Evolutionary conservation across 768 basidiomycete species (phyloP).

Genomic region (Collybiopsis confluens): DNA sequence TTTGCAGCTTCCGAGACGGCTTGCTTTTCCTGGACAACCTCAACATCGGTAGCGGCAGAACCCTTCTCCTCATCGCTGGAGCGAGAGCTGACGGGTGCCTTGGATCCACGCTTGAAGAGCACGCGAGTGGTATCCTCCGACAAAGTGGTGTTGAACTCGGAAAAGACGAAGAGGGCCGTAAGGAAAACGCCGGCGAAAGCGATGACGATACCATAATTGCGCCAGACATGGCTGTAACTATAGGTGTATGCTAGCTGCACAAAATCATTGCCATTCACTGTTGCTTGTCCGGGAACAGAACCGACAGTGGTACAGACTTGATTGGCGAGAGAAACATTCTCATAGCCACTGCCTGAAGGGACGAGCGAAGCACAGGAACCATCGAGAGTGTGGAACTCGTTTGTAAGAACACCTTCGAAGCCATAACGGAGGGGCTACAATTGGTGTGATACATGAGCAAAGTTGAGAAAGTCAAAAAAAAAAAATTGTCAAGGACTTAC

Average conservation of each 20-base stretch:
- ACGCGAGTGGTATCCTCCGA: conserved; percentile 30
- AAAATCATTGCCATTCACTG: conserved; percentile 58
- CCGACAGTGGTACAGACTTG: conserved; percentile 79
- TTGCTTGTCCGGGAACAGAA: conserved; percentile 51
- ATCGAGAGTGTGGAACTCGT: conserved; percentile 74
- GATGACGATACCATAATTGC: conserved; percentile 66
- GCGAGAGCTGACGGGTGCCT: conserved; percentile 13
- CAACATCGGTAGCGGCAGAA: conserved; percentile 7
- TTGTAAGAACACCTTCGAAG: conserved; percentile 72
- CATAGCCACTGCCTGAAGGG: conserved; percentile 61
- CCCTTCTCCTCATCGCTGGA: conserved; percentile 24
- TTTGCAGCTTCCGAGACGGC: conserved; percentile 26
- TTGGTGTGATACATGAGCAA: background rate
- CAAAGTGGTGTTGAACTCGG: conserved; percentile 46
- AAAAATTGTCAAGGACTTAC: conserved; percentile 25
- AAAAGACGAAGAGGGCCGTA: conserved; percentile 49
- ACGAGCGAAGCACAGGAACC: conserved; percentile 58
- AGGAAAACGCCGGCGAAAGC: conserved; percentile 63
- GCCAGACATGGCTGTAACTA: conserved; percentile 35
- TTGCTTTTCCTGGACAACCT: conserved; percentile 1
- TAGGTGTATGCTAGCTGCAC: conserved; percentile 47
- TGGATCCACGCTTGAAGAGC: conserved; percentile 63
- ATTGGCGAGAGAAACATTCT: conserved; percentile 48
- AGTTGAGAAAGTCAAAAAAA: background rate
- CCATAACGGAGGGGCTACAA: conserved; percentile 61